phyloP scores from a whole-genome alignment of 805 yeast genomes.

The Priceomyces fermenticarens region DNA sequence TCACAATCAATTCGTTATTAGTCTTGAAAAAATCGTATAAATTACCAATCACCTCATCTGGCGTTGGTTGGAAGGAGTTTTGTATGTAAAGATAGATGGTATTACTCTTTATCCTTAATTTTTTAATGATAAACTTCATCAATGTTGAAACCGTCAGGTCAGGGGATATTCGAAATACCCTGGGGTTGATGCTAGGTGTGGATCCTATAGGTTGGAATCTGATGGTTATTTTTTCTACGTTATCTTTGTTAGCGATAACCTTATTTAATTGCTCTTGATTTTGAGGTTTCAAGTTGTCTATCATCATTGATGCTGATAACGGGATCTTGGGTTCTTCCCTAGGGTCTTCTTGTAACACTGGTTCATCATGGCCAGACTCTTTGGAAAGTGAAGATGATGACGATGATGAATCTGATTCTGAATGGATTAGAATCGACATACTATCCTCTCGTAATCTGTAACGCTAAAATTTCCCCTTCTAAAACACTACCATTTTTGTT shows the following conservation, averaged over 20 bases:
- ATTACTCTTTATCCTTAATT: slow-evolving; percentile 22
- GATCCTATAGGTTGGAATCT: slow-evolving; percentile 64
- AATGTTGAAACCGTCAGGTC: slow-evolving; percentile 47
- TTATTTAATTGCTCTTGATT: slow-evolving; percentile 9
- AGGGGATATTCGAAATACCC: slow-evolving; percentile 47
- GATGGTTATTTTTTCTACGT: slow-evolving; percentile 37
- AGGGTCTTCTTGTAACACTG: slow-evolving; percentile 6
- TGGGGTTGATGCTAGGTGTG: slow-evolving; percentile 47
- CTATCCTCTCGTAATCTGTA: not conserved
- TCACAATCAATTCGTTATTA: slow-evolving; percentile 33
- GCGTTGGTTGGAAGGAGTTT: slow-evolving; percentile 40
- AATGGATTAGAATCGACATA: slow-evolving; percentile 9
- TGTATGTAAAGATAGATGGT: slow-evolving; percentile 33
- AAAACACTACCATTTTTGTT: not conserved
- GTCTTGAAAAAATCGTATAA: slow-evolving; percentile 27
- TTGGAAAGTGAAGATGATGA: slow-evolving; percentile 4
- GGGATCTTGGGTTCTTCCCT: slow-evolving; percentile 14
- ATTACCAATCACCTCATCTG: slow-evolving; percentile 36
- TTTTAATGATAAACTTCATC: slow-evolving; percentile 42
- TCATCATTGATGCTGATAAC: slow-evolving; percentile 15
- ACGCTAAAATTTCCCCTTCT: not conserved
- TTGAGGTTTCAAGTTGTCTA: slow-evolving; percentile 10
- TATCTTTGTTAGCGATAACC: slow-evolving; percentile 2
- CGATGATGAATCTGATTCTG: slow-evolving; percentile 9
- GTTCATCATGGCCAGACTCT: not conserved